A percentile compares a stretch with the other conserved stretches of the same genome.
phyloP scores from a whole-genome alignment of 768 basidiomycete species.

The Boletus speciosus region DNA sequence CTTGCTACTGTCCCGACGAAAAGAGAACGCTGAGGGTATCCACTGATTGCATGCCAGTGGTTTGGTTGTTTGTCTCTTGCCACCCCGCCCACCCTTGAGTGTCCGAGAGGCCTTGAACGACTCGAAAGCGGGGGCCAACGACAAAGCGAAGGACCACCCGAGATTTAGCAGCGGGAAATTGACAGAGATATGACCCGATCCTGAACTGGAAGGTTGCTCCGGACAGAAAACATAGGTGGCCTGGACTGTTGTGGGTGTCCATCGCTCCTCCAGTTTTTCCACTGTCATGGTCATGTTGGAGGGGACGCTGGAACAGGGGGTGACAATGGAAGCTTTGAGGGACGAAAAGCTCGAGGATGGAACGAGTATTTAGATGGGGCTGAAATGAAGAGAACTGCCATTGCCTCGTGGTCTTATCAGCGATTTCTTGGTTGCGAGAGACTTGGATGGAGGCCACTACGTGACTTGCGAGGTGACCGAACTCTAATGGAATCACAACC shows the following conservation, averaged over 20 bases:
- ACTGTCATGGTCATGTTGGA: background rate
- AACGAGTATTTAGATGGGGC: background rate
- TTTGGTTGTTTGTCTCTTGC: no score
- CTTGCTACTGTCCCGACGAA: background rate
- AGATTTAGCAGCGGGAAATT: slow-evolving; percentile 7
- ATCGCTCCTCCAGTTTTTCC: slow-evolving; percentile 10
- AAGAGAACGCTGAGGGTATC: slow-evolving; percentile 8
- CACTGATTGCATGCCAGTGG: background rate
- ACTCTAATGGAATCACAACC: slow-evolving; percentile 10
- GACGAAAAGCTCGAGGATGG: background rate
- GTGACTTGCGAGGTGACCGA: background rate
- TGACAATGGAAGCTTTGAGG: background rate
- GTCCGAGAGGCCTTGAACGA: no score
- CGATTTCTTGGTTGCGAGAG: no score
- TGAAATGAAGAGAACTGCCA: background rate
- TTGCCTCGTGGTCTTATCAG: slow-evolving; percentile 2
- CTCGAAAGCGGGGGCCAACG: background rate
- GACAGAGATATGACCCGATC: background rate
- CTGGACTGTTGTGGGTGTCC: slow-evolving; percentile 13
- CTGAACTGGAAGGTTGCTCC: background rate
- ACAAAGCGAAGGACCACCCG: slow-evolving; percentile 18
- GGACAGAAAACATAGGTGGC: background rate
- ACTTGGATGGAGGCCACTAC: background rate
- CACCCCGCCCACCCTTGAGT: no score
- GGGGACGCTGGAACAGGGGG: background rate